A percentile compares a stretch with the other conserved stretches of the same genome.
Evolutionary conservation across 1,139 yeast genomes (phyloP).

Genomic region (Maudiozyma humilis): DNA sequence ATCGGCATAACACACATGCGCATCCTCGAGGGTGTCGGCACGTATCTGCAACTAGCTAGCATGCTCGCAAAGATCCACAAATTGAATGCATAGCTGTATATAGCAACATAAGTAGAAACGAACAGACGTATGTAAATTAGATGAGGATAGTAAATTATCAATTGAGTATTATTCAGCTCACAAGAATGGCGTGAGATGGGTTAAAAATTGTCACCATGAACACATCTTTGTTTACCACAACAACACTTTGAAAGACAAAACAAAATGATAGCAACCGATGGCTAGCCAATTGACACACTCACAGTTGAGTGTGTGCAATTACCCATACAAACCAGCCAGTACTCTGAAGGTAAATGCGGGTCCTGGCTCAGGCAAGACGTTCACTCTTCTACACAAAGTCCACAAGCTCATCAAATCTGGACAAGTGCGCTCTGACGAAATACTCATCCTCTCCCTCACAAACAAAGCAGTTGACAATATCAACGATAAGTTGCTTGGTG

Average conservation of each 20-base stretch:
- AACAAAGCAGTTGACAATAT: slow-evolving; percentile 58
- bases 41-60: slow-evolving; percentile 79
- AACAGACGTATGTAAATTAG: not conserved
- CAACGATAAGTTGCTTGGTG: slow-evolving; percentile 32
- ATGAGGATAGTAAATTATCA: too few relatives aligned
- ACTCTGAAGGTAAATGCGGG: slow-evolving; percentile 54
- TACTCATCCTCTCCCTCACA: slow-evolving; percentile 61
- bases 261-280: not conserved
- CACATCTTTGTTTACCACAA: too few relatives aligned
- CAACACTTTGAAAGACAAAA: too few relatives aligned
- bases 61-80: slow-evolving; percentile 54
- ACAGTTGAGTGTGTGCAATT: slow-evolving; percentile 35
- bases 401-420: slow-evolving; percentile 39
- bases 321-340: slow-evolving; percentile 34
- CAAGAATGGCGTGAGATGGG: too few relatives aligned
- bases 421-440: slow-evolving; percentile 42
- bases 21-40: slow-evolving; percentile 84
- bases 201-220: not conserved
- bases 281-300: slow-evolving; percentile 29
- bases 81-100: slow-evolving; percentile 9
- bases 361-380: slow-evolving; percentile 73
- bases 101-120: not conserved
- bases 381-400: slow-evolving; percentile 49
- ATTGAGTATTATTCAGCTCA: too few relatives aligned
- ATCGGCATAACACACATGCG: slow-evolving; percentile 90